phyloP scores from a whole-genome alignment of 1,284 basidiomycete species.

The Limonomyces culmigenus region DNA sequence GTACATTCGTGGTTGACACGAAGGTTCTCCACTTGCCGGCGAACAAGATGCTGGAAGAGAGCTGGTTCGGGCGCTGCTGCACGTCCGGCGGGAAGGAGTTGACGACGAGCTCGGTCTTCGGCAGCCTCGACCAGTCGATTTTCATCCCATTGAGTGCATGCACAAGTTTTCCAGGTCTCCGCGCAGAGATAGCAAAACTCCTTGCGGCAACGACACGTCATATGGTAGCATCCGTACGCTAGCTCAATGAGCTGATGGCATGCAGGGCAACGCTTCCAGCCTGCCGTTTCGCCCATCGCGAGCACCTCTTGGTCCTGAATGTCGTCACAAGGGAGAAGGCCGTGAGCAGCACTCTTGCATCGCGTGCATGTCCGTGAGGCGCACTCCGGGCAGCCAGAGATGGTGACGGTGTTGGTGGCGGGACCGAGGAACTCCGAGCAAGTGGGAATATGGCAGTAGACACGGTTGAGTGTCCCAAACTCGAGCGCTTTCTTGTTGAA shows the following conservation, averaged over 20 bases:
- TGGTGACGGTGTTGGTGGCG: slow-evolving; percentile 8
- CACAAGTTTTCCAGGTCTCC: slow-evolving; percentile 9
- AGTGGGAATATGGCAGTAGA: slow-evolving; percentile 21
- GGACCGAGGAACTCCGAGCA: slow-evolving; percentile 39
- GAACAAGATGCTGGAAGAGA: not conserved
- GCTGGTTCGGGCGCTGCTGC: not conserved
- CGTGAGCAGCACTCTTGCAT: slow-evolving; percentile 25
- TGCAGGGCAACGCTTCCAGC: slow-evolving; percentile 10
- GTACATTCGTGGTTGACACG: slow-evolving; percentile 1
- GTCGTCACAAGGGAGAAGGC: slow-evolving; percentile 8
- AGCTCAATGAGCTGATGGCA: slow-evolving; percentile 10
- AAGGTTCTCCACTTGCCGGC: not conserved
- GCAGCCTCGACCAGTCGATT: slow-evolving; percentile 1
- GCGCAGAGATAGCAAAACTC: slow-evolving; percentile 12
- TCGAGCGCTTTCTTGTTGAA: slow-evolving; percentile 19
- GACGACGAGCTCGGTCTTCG: not conserved
- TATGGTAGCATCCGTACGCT: slow-evolving; percentile 9
- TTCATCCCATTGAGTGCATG: slow-evolving; percentile 7
- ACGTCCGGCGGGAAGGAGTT: not conserved
- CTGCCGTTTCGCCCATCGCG: slow-evolving; percentile 18
- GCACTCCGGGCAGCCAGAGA: slow-evolving; percentile 21
- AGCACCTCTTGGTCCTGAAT: slow-evolving; percentile 21
- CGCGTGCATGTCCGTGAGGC: slow-evolving; percentile 18
- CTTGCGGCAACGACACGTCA: slow-evolving; percentile 9
- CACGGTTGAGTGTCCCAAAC: slow-evolving; percentile 18